phyloP scores from a whole-genome alignment of 345 rosid genomes.

The Noccaea bulbosa region DNA sequence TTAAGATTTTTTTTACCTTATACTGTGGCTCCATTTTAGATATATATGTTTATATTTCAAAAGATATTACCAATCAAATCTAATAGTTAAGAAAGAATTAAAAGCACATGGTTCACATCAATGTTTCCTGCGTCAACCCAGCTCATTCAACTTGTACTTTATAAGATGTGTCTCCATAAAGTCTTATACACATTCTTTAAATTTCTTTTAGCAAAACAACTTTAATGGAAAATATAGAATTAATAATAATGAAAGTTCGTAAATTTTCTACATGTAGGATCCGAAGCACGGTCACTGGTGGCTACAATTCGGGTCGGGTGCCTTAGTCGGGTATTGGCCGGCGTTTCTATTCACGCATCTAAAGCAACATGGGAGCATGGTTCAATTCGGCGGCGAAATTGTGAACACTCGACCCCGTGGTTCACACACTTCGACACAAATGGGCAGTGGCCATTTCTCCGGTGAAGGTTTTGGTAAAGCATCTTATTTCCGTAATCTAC shows the following conservation, averaged over 20 bases:
- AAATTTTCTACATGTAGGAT: conserved; percentile 55
- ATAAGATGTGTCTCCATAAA: conserved; percentile 27
- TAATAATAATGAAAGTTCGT: not conserved
- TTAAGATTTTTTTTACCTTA: not conserved
- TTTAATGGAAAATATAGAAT: not conserved
- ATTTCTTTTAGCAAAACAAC: not conserved
- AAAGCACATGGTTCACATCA: conserved; percentile 41
- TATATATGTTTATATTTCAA: not conserved
- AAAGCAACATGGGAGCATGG: conserved; percentile 85
- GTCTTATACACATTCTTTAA: not conserved
- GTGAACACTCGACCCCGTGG: conserved; percentile 77
- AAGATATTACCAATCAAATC: not conserved
- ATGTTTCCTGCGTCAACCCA: conserved; percentile 33
- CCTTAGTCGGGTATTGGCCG: conserved; percentile 96
- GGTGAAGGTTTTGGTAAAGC: conserved; percentile 96
- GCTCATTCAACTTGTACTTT: conserved; percentile 27
- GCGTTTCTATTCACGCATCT: conserved; percentile 78
- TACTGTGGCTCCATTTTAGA: not conserved
- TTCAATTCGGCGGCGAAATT: conserved; percentile 94
- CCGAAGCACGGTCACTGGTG: conserved; percentile 99
- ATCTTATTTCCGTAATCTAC: conserved; percentile 84
- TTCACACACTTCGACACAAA: conserved; percentile 82
- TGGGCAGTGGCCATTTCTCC: conserved; percentile 97
- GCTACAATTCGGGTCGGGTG: conserved; percentile 93
- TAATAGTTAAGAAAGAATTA: conserved; percentile 14